Conservation (phyloP, 257 asterid species). For the Solanum bukasovii region DNA sequence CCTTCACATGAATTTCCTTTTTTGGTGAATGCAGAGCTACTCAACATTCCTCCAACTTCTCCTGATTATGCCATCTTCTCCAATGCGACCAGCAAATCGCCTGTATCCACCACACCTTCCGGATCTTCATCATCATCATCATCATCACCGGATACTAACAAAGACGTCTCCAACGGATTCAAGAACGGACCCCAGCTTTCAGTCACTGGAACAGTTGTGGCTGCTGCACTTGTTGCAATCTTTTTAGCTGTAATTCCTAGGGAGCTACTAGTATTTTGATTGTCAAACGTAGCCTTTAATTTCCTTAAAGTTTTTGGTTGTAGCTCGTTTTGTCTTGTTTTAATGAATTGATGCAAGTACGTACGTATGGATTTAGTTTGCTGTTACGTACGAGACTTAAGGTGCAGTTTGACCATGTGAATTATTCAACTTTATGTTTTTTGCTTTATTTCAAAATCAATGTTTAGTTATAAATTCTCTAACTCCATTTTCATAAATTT, state of each 20-base stretch:
- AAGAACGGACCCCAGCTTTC: conserved; percentile 13
- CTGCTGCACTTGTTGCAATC: conserved; percentile 6
- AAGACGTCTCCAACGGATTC: conserved; percentile 7
- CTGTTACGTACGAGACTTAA: too few species aligned
- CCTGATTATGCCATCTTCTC: conserved; percentile 63
- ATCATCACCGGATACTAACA: background rate
- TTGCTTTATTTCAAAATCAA: background rate
- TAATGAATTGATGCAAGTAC: background rate
- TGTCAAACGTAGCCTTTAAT: background rate
- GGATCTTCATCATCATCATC: conserved; percentile 22
- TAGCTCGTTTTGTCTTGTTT: background rate
- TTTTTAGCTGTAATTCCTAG: conserved; percentile 14
- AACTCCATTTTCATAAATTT: background rate
- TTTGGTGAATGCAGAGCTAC: conserved; percentile 35
- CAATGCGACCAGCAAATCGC: conserved; percentile 8
- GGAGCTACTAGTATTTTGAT: background rate
- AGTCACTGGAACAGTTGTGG: background rate
- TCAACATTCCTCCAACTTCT: conserved; percentile 54
- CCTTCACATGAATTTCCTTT: background rate
- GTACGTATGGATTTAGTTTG: background rate
- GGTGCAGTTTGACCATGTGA: background rate
- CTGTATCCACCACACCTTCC: conserved; percentile 9
- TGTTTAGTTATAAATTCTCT: background rate
- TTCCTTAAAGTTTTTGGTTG: background rate
- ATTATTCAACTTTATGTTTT: background rate